A percentile compares a stretch with the other conserved stretches of the same genome.
Evolutionary conservation across 768 basidiomycete species (phyloP).

Genomic region (Daedalea quercina): DNA sequence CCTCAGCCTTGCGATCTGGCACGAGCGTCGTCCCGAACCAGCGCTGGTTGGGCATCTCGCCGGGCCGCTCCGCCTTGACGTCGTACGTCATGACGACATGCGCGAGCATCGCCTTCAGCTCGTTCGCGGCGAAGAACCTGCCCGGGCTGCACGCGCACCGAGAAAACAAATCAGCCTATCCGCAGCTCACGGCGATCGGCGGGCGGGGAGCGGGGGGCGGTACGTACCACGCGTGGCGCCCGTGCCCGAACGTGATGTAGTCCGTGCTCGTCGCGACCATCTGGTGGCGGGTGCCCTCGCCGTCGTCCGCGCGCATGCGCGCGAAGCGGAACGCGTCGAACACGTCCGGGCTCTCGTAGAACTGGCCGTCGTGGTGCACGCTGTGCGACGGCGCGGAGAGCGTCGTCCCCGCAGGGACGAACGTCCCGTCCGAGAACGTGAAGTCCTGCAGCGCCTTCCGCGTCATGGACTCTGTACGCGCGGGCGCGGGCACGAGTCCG

Average conservation of each 20-base stretch:
- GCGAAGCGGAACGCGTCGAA: constrained; percentile 39
- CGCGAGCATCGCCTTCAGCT: constrained; percentile 20
- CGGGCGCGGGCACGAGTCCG: background rate
- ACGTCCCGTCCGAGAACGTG: constrained; percentile 28
- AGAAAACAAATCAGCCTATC: background rate
- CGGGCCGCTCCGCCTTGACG: constrained; percentile 15
- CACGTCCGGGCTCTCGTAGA: constrained; percentile 34
- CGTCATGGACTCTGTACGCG: constrained; percentile 2
- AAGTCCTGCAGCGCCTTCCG: constrained; percentile 20
- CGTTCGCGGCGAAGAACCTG: constrained; percentile 19
- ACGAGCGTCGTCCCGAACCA: background rate
- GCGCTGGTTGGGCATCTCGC: constrained; percentile 1
- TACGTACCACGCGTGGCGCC: constrained; percentile 18
- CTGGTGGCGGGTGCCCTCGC: constrained; percentile 22
- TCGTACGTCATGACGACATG: constrained; percentile 19
- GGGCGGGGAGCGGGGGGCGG: background rate
- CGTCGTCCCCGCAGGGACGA: constrained; percentile 32
- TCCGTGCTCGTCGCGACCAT: constrained; percentile 20
- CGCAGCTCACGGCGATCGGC: too few species aligned
- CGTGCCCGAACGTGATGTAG: constrained; percentile 25
- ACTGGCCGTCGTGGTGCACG: constrained; percentile 33
- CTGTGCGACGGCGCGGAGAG: constrained; percentile 25
- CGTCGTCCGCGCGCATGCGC: constrained; percentile 17
- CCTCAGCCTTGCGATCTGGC: constrained; percentile 8
- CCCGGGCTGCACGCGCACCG: constrained; percentile 16